These are phyloP conservation scores for Tolypocladium pustulatum DNA, from an alignment of 2,329 filamentous ascomycete species.

Conservation along the genomic window DNA sequence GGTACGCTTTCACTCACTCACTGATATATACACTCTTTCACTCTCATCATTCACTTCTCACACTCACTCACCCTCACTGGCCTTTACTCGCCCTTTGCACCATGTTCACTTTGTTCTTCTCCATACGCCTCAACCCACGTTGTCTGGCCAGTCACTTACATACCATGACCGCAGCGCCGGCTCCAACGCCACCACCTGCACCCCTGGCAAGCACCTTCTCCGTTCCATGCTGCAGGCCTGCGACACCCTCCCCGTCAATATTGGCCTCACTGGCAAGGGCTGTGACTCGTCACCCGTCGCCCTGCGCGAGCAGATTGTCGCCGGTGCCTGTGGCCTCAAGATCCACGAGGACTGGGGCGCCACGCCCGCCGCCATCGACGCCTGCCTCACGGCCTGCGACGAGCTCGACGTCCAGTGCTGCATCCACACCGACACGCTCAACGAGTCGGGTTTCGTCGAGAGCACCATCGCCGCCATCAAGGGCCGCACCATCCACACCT, in stretches of 20 bases:
- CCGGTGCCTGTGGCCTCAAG: constrained; percentile 84
- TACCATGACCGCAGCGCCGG: constrained; percentile 50
- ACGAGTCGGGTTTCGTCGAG: constrained; percentile 96
- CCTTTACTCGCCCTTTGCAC: no score
- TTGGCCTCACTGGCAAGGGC: constrained; percentile 88
- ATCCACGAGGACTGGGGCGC: constrained; percentile 94
- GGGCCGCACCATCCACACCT: constrained; percentile 83
- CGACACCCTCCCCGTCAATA: constrained; percentile 72
- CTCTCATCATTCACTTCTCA: not conserved
- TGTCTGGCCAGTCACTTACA: not conserved
- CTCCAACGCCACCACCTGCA: constrained; percentile 88
- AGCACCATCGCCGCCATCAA: constrained; percentile 81
- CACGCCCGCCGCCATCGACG: constrained; percentile 84
- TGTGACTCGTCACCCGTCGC: constrained; percentile 67
- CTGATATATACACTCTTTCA: not conserved
- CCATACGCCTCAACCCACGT: not conserved
- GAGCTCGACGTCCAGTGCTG: constrained; percentile 86
- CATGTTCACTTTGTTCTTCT: no score
- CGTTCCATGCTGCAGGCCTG: constrained; percentile 82
- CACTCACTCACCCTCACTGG: not conserved
- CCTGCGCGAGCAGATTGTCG: constrained; percentile 68
- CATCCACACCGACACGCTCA: constrained; percentile 92
- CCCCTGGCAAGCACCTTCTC: constrained; percentile 74
- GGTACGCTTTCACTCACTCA: constrained; percentile 29
- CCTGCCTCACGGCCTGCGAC: constrained; percentile 77